Evolutionary conservation across 2,329 filamentous ascomycete genomes (phyloP).

Genomic region (Ophiostoma ulmi): DNA sequence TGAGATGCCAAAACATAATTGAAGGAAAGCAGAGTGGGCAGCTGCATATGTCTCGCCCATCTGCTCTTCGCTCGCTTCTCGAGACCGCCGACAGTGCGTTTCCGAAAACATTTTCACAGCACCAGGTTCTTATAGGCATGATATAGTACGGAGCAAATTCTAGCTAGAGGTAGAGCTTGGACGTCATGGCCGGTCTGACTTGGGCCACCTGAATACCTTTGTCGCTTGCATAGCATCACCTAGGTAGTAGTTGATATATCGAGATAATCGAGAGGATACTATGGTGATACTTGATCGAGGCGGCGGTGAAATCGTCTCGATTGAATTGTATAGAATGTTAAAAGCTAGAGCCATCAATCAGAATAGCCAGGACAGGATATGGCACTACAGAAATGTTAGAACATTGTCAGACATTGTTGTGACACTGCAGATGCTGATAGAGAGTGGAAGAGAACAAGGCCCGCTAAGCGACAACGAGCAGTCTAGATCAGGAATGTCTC

Average conservation of each 20-base stretch:
- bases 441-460: constrained; percentile 11
- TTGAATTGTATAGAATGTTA: too few species aligned
- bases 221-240: not conserved
- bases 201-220: not conserved
- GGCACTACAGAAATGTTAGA: not conserved
- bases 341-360: not conserved
- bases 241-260: too few species aligned
- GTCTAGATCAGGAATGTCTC: constrained; percentile 7
- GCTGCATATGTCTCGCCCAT: constrained; percentile 22
- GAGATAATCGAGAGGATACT: too few species aligned
- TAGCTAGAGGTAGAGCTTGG: not conserved
- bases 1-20: not conserved
- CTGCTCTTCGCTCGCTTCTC: constrained; percentile 24
- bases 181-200: not conserved
- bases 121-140: not conserved
- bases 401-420: not conserved
- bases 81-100: constrained; percentile 21
- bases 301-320: too few species aligned
- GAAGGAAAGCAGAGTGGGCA: not conserved
- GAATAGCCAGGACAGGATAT: not conserved
- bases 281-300: too few species aligned
- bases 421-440: constrained; percentile 4
- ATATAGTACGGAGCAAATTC: not conserved
- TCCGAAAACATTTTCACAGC: not conserved
- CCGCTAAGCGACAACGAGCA: constrained; percentile 1